Evolutionary conservation across 768 basidiomycete species (phyloP).

Genomic region (Suillus weaverae): DNA sequence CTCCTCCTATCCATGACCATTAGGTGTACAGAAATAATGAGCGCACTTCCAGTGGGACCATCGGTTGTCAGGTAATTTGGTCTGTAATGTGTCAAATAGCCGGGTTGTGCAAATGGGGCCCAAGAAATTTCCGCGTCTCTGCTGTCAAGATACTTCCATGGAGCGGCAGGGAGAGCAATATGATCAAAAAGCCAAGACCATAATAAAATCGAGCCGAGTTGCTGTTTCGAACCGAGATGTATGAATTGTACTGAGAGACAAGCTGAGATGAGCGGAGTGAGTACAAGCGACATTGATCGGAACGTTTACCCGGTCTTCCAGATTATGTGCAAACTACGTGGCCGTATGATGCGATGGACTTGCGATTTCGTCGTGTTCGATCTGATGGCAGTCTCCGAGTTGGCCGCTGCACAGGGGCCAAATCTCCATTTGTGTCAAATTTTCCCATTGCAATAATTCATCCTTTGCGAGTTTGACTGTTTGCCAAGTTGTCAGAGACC

Average conservation of each 20-base stretch:
- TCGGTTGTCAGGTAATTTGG: neutral
- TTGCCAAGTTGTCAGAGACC: neutral
- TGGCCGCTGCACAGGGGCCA: neutral
- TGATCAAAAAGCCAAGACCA: neutral
- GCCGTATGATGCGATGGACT: neutral
- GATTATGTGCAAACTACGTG: neutral
- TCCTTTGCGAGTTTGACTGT: neutral
- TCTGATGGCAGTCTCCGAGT: neutral
- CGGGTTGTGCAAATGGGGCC: neutral
- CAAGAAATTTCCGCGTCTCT: neutral
- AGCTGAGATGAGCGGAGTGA: neutral
- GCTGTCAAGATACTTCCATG: neutral
- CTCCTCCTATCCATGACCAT: neutral
- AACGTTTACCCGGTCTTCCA: neutral
- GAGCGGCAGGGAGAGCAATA: neutral
- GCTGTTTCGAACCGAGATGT: neutral
- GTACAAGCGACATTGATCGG: neutral
- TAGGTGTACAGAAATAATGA: neutral
- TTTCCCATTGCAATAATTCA: slow-evolving; percentile 4
- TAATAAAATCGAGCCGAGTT: neutral
- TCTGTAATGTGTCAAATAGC: neutral
- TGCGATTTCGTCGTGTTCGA: slow-evolving; percentile 5
- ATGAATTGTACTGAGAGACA: neutral
- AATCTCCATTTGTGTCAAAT: slow-evolving; percentile 2
- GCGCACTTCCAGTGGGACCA: neutral